A percentile compares a stretch with the other conserved stretches of the same genome.
phyloP scores from a whole-genome alignment of 176 grass and related monocot genomes.

The Cenchrus americanus region DNA sequence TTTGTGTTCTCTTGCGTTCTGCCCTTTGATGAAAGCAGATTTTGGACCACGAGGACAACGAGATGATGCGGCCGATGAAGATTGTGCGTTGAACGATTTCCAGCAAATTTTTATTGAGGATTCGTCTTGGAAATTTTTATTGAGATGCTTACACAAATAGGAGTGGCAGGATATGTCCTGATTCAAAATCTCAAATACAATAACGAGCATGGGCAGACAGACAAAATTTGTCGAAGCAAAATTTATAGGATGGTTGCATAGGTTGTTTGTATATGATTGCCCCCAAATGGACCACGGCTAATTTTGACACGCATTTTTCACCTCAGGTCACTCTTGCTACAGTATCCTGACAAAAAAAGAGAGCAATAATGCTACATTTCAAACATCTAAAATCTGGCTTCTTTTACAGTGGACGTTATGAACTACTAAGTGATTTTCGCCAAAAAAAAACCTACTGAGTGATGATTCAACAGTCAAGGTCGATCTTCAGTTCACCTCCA shows the following conservation, averaged over 20 bases:
- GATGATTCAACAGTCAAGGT: no score
- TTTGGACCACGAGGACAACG: constrained; percentile 94
- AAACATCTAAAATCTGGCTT: no score
- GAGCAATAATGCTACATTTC: no score
- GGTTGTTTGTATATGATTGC: neutral
- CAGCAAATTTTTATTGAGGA: neutral
- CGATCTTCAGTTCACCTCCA: no score
- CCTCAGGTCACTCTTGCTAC: no score
- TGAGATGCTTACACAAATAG: neutral
- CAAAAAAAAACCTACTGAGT: no score
- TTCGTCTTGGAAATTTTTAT: neutral
- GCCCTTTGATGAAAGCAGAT: constrained; percentile 47
- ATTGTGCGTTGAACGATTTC: constrained; percentile 48
- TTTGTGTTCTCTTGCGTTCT: neutral
- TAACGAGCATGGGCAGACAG: no score
- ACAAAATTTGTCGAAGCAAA: neutral
- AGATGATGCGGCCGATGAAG: constrained; percentile 92
- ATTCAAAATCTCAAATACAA: neutral
- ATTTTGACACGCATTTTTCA: no score
- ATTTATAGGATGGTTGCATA: neutral
- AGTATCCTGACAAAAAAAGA: no score
- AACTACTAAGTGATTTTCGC: no score
- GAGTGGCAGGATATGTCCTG: neutral
- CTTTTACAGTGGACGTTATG: no score
- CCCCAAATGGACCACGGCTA: no score